Base-by-base conservation (phyloP, 1,284 basidiomycete genomes). In the Cryptococcus floricola region DNA sequence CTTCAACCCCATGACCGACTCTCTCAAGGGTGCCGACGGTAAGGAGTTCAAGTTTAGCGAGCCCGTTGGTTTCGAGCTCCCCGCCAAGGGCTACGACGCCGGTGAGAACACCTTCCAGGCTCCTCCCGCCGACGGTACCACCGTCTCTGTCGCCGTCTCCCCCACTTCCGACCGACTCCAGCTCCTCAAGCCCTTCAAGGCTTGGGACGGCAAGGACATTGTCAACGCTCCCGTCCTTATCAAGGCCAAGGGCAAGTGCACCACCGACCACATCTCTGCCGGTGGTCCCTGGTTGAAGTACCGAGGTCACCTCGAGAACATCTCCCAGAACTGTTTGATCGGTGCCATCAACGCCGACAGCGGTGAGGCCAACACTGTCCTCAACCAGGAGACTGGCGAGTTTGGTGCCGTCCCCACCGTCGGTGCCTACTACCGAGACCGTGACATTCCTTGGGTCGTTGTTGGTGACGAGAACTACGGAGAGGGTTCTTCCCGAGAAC, bases 181-280 rank as follows among this genome's bases (percentile, higher is more conserved):
- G 81, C 85, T 94, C 56, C 83, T 98, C 58, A 80, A 86, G 76
- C 93, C 95, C 41, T 98, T 98, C 86, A 75, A 83, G 75, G 81
- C 88, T 49, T 98, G 92, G 92, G 84, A 96, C 77, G 92, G 93
- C 63, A 89, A 96, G 85, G 87, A 91, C 62, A 89, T 92, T 54
- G 81, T 83, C 56, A 88, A 92, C 72, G 84, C 95, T 68, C 94
- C 94, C 44, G 83, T 98, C 63, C 82, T 98, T 71, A 98, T 98
- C 84, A 98, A 98, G 85, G 95, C 91, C 64, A 83, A 87, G 82
- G 96, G 96, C 84, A 98, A 99, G 84, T 99, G 96, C 88, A 98
- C 81, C 63, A 82, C 81, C 61, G 81, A 82, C 68, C 79, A 80
- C 73, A 80, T 70, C 62, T 70, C 71, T 46, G 61, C 69, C 44